These are phyloP conservation scores for Aspergillus neotritici DNA, from an alignment of 2,329 filamentous ascomycete genomes.

Conservation along the genomic window DNA sequence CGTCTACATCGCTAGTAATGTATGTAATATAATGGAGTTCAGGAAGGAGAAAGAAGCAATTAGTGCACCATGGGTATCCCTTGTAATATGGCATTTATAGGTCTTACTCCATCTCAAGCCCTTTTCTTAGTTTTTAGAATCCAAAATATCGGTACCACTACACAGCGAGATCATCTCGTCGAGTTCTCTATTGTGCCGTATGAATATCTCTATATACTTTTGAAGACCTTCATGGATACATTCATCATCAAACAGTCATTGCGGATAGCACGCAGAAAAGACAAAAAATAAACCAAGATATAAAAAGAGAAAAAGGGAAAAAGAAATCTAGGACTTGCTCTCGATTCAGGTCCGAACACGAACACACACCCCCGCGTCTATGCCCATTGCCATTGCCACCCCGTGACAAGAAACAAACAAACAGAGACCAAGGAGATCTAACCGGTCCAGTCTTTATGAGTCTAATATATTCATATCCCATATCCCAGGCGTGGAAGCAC, in stretches of 20 bases:
- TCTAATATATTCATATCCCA: conserved; percentile 4
- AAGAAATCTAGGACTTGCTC: neutral
- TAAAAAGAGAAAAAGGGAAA: conserved; percentile 9
- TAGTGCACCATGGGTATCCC: no score
- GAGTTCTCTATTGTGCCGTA: conserved; percentile 11
- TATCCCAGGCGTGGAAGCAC: neutral
- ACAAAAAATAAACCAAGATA: conserved; percentile 7
- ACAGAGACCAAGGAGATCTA: no score
- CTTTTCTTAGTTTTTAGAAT: no score
- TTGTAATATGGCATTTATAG: no score
- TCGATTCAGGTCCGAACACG: no score
- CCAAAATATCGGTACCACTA: no score
- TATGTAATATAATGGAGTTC: conserved; percentile 15
- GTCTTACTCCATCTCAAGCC: no score
- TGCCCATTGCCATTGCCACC: no score
- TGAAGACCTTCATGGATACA: conserved; percentile 19
- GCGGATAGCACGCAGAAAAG: neutral
- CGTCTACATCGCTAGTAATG: conserved; percentile 6
- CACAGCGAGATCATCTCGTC: conserved; percentile 5
- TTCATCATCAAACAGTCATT: conserved; percentile 20
- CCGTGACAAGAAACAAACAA: no score
- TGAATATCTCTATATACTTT: conserved; percentile 19
- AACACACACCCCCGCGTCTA: no score
- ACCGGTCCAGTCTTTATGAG: neutral
- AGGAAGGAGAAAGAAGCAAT: no score